Conservation (phyloP, 2,329 filamentous ascomycete genomes). For the Penicillium frequentans region DNA sequence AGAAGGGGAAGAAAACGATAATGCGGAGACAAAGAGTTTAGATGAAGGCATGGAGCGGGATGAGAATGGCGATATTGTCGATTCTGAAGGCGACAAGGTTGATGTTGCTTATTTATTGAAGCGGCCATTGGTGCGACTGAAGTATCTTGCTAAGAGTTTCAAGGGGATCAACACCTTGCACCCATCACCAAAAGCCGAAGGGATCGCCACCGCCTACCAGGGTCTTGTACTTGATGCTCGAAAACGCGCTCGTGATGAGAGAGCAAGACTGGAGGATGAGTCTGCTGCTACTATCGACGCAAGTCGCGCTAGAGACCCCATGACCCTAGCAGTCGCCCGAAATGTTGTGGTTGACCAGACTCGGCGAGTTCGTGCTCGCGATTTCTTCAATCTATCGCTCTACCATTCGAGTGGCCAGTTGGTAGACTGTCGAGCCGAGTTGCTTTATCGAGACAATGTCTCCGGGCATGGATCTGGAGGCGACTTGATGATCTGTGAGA, state of each 20-base stretch:
- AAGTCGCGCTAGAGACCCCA: slow-evolving; percentile 74
- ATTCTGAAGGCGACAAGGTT: slow-evolving; percentile 80
- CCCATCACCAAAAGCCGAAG: slow-evolving; percentile 54
- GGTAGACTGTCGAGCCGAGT: slow-evolving; percentile 82
- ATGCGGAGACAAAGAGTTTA: slow-evolving; percentile 49
- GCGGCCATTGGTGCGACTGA: slow-evolving; percentile 80
- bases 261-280: slow-evolving; percentile 76
- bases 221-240: slow-evolving; percentile 74
- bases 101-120: slow-evolving; percentile 94
- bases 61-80: slow-evolving; percentile 61
- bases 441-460: slow-evolving; percentile 80
- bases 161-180: slow-evolving; percentile 56
- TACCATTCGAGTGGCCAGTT: slow-evolving; percentile 87
- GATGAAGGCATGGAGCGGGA: slow-evolving; percentile 59
- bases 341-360: slow-evolving; percentile 71
- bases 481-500: slow-evolving; percentile 89
- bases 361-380: slow-evolving; percentile 83
- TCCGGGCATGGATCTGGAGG: slow-evolving; percentile 66
- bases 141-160: slow-evolving; percentile 81
- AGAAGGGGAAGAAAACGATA: slow-evolving; percentile 56
- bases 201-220: slow-evolving; percentile 65
- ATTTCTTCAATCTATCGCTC: slow-evolving; percentile 83
- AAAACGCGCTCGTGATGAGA: slow-evolving; percentile 70
- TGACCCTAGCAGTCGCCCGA: slow-evolving; percentile 70
- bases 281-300: slow-evolving; percentile 82